Percentiles rank a stretch among this genome's conserved stretches.
These are phyloP conservation scores for Dictyostelium brefeldianum DNA, from an alignment of 78 protist species.

Conservation along the genomic window DNA sequence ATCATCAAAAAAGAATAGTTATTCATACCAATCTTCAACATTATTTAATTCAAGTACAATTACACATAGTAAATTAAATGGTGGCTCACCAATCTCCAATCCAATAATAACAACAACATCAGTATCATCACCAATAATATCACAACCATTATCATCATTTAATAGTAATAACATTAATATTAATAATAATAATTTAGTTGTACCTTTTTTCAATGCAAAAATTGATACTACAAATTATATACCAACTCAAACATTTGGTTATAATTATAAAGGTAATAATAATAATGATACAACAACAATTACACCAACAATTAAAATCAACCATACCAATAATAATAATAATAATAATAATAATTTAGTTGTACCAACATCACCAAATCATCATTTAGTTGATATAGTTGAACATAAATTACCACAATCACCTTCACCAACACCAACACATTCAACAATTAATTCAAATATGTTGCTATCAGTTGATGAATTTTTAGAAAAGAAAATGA, in stretches of 20 bases:
- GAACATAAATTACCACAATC: not conserved
- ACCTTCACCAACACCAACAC: not conserved
- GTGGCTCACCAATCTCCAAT: not conserved
- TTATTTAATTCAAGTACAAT: slow-evolving; percentile 5
- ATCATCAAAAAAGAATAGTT: not conserved
- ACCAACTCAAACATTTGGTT: slow-evolving; percentile 29
- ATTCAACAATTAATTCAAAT: not conserved
- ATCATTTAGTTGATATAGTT: slow-evolving; percentile 7
- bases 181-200: not conserved
- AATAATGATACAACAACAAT: not conserved
- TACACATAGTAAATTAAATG: slow-evolving; percentile 7
- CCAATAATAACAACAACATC: not conserved
- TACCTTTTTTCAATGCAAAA: slow-evolving; percentile 21
- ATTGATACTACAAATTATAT: slow-evolving; percentile 34
- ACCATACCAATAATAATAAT: not conserved
- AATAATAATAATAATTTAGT: not conserved
- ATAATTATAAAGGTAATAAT: slow-evolving; percentile 23
- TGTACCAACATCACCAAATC: slow-evolving; percentile 3
- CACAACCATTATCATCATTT: not conserved
- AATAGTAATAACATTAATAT: not conserved
- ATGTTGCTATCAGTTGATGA: slow-evolving; percentile 17
- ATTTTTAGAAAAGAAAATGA: slow-evolving; percentile 4
- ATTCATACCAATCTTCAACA: slow-evolving; percentile 1
- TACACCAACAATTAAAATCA: not conserved
- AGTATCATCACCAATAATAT: not conserved